Base-by-base conservation (phyloP, 371 early-diverging fungal species). In the Choanephora cucurbitarum region DNA sequence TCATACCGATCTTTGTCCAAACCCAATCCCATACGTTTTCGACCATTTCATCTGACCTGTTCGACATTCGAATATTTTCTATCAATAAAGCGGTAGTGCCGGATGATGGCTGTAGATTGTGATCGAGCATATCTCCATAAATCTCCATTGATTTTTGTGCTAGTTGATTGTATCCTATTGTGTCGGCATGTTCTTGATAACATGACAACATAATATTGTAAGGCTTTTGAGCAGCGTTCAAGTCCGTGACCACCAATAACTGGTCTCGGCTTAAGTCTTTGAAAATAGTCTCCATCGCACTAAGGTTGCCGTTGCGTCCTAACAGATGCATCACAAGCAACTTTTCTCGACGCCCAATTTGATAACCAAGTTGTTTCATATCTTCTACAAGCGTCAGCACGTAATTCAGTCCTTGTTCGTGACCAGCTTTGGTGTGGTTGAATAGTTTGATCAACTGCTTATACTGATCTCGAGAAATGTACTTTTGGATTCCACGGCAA, bases 261-360 rank as follows among this genome's bases (percentile, higher is more conserved):
- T 52, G 28, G 1, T 56, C 58, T 33, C 28, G 49, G 14, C 31
- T 59, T 17, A 73, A 46, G 51, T 71, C 75, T 11, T 64, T 45
- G 55, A 67, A 69, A 2, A 79, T 49, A 19, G 55, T 44, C 31
- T 79, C 73, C 73, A 79, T 73, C 22, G 69, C 72, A 17, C 56
- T 42, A 1, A 79, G 11, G 17, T 64, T 70, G 14, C 79, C 79
- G 21, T 70, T 75, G 42, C 59, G 56, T 1, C 73, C 75, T 21
- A 75, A 45, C 11, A 73, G 40, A 14, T 68, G 69, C 68, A 79
- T 69, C 50, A 79, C 48, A 0, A 62, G 5, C 15, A 79, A 5
- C 17, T 72, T 72, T 34, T 79, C 75, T 40, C 60, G 67, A 31
- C 62, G 41, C 5, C 72, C 73, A 8, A 73, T 49, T 15, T 50